phyloP scores from a whole-genome alignment of 2,329 filamentous ascomycete species.

The Daldinia eschscholtzii region DNA sequence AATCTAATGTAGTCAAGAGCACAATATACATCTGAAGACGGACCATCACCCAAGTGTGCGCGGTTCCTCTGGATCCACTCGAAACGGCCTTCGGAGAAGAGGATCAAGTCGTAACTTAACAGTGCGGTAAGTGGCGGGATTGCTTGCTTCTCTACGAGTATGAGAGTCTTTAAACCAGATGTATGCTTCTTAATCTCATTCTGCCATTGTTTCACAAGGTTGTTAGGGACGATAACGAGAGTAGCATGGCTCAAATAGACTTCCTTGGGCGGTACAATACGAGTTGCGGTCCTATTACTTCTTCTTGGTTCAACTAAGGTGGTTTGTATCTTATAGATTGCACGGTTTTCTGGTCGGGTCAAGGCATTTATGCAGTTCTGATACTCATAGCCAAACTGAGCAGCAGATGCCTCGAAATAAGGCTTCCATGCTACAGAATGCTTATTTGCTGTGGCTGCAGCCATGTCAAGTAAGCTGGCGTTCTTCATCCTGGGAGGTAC shows the following conservation, averaged over 20 bases:
- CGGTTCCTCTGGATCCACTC: conserved; percentile 68
- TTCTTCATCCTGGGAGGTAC: conserved; percentile 56
- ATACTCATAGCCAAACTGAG: conserved; percentile 63
- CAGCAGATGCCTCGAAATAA: conserved; percentile 67
- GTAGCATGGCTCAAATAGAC: conserved; percentile 77
- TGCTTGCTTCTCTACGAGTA: conserved; percentile 66
- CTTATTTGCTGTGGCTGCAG: conserved; percentile 75
- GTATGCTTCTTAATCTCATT: conserved; percentile 86
- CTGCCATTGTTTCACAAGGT: conserved; percentile 86
- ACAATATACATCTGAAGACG: conserved; percentile 58
- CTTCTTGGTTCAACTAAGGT: conserved; percentile 59
- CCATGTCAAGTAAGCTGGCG: conserved; percentile 80
- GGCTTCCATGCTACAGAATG: conserved; percentile 77
- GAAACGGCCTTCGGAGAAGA: conserved; percentile 82
- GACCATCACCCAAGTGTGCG: conserved; percentile 51
- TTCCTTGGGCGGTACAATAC: conserved; percentile 56
- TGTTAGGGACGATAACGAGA: conserved; percentile 84
- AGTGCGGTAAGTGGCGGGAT: conserved; percentile 72
- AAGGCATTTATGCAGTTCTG: conserved; percentile 68
- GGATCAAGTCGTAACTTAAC: conserved; percentile 77
- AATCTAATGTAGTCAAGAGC: conserved; percentile 81
- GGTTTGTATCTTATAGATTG: conserved; percentile 66
- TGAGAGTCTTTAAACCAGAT: conserved; percentile 71
- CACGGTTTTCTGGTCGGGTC: conserved; percentile 62
- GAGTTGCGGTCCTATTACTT: conserved; percentile 54